A percentile compares a stretch with the other conserved stretches of the same genome.
phyloP scores from a whole-genome alignment of 805 yeast genomes.

The Cyberlindnera mississippiensis region DNA sequence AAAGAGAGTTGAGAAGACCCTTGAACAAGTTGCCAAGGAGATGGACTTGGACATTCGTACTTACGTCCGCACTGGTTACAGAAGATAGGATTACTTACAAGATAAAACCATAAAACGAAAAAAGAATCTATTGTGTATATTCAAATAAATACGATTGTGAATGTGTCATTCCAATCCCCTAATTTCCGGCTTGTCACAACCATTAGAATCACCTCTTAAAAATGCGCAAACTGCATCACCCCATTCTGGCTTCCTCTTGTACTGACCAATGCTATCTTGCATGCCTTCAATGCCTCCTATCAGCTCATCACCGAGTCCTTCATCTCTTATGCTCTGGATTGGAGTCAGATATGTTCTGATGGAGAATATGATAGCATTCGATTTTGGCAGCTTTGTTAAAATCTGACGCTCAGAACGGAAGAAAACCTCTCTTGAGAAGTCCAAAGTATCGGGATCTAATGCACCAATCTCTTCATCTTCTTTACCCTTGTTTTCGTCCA shows the following conservation, averaged over 20 bases:
- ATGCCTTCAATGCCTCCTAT: constrained; percentile 62
- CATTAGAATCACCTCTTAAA: constrained; percentile 36
- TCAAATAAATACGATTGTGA: not conserved
- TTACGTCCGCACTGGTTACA: no score
- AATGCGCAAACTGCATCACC: constrained; percentile 56
- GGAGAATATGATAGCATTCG: constrained; percentile 45
- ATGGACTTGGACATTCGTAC: no score
- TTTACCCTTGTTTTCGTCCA: constrained; percentile 39
- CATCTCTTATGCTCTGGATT: constrained; percentile 41
- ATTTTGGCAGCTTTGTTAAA: constrained; percentile 47
- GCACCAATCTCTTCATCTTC: constrained; percentile 30
- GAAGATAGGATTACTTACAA: not conserved
- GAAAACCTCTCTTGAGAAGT: constrained; percentile 42
- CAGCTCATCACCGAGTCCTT: constrained; percentile 47
- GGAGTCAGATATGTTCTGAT: constrained; percentile 59
- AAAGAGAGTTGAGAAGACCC: no score
- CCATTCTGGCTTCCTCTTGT: constrained; percentile 66
- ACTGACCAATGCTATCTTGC: constrained; percentile 53
- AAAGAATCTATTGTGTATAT: not conserved
- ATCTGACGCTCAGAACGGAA: constrained; percentile 59
- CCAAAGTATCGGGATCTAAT: constrained; percentile 31
- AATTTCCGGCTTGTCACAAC: constrained; percentile 26
- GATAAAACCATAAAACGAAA: not conserved
- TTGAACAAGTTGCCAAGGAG: no score
- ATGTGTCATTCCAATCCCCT: constrained; percentile 8